Evolutionary conservation across 2,329 filamentous ascomycete species (phyloP).

Genomic region (Nakataea oryzae): DNA sequence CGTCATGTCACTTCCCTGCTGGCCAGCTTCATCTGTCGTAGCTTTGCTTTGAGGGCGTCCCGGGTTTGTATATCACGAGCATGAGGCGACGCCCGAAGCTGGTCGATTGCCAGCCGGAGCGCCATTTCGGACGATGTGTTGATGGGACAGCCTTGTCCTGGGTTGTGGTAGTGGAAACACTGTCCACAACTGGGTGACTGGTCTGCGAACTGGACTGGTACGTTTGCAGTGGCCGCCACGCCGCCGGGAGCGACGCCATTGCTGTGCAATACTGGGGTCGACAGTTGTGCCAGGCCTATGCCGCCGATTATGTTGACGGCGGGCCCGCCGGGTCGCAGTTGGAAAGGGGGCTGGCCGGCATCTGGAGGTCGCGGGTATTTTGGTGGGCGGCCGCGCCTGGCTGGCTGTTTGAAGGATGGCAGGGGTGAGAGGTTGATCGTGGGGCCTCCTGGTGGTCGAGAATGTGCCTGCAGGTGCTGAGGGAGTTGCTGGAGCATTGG

Average conservation of each 20-base stretch:
- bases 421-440: background rate
- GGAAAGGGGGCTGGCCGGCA: no score
- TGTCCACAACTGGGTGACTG: background rate
- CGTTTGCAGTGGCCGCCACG: no score
- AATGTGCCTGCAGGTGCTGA: background rate
- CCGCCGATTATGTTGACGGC: background rate
- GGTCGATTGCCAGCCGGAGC: slow-evolving; percentile 18
- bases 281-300: background rate
- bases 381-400: background rate
- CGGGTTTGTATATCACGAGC: background rate
- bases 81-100: slow-evolving; percentile 9
- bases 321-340: background rate
- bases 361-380: no score
- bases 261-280: background rate
- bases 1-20: background rate
- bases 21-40: slow-evolving; percentile 6
- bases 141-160: background rate
- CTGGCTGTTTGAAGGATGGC: background rate
- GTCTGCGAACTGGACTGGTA: background rate
- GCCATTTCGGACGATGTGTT: slow-evolving; percentile 12
- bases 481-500: background rate
- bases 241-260: background rate
- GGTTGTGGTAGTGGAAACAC: background rate
- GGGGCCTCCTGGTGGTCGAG: no score
- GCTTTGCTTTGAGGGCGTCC: background rate